Evolutionary conservation across 208 protist species (phyloP).

Genomic region (Acanthamoeba royreba): DNA sequence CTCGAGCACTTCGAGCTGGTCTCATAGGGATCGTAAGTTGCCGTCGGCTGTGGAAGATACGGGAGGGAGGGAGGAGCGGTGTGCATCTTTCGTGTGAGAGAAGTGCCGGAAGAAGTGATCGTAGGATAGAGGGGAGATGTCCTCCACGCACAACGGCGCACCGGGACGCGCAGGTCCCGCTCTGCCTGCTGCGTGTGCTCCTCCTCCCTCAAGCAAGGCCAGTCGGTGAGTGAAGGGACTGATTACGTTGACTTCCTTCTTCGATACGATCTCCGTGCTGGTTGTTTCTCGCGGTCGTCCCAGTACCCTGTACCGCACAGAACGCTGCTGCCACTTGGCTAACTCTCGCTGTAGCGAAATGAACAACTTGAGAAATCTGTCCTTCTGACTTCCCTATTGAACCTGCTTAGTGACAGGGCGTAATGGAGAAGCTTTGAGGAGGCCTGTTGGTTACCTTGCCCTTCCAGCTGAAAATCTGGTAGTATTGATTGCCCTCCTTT

Average conservation of each 20-base stretch:
- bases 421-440: neutral
- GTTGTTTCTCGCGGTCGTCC: neutral
- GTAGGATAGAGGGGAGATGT: slow-evolving; percentile 30
- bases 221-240: slow-evolving; percentile 47
- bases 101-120: slow-evolving; percentile 25
- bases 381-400: slow-evolving; percentile 35
- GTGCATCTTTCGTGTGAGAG: neutral
- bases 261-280: slow-evolving; percentile 52
- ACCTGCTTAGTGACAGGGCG: neutral
- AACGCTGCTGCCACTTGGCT: slow-evolving; percentile 38
- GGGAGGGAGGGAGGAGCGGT: neutral
- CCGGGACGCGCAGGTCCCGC: neutral
- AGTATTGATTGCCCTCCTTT: slow-evolving; percentile 53
- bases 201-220: neutral
- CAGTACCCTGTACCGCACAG: neutral
- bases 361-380: slow-evolving; percentile 50
- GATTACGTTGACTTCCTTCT: slow-evolving; percentile 52
- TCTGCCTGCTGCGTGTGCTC: too few species aligned
- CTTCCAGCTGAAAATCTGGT: slow-evolving; percentile 52
- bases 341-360: slow-evolving; percentile 29
- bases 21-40: too few species aligned
- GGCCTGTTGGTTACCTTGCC: slow-evolving; percentile 41
- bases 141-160: slow-evolving; percentile 6
- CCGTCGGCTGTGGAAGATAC: too few species aligned
- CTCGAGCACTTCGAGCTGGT: too few species aligned